Base-by-base conservation (phyloP, 148 eudicot species). In the Tetragonia tetragonoides region DNA sequence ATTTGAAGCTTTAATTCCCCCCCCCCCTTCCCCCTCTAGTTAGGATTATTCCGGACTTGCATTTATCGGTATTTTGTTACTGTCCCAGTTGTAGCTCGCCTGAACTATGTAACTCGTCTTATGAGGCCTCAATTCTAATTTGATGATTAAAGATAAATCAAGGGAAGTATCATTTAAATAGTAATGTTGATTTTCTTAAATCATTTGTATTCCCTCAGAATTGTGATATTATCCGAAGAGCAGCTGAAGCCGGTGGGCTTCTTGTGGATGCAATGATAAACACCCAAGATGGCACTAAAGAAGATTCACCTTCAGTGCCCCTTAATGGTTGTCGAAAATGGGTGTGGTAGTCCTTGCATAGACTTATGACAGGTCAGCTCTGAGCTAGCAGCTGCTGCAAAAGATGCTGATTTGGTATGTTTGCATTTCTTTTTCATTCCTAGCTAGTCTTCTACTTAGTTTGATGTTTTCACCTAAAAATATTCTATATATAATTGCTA, bases 291-390 rank as follows among this genome's bases (percentile, higher is more conserved):
- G 70, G 79, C 54, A 81, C 87, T 10, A 89, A 84, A 79, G 88
- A 85, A 67, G 84, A 65, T 34, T 77, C 88, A 42, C 83, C 91
- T 23, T 91, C 93, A 4, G 97, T 91, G 79, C 93, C 94, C 15
- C 86, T 95, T 54, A 95, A 95, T 93, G 97, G 99, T 93, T 70
- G 97, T 93, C 18, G 99, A 95, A 79, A 95, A 95, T 82, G 99
- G 99, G 8, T 95, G 97, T 83, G 99, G 99, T 67, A 89, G 99
- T 78, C 99, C 99, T 0, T 95, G 99, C 87, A 87, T 95, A 49
- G 99, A 95, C 83, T 86, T 95, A 82, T 86, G 99, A 80, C 99
- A 95, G 85, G 95, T 95, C 75, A 95, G 97, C 93, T 91, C 97
- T 10, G 97, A 93, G 88, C 78, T 95, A 28, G 99, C 97, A 18